A percentile compares a stretch with the other conserved stretches of the same genome.
Conservation (phyloP, 495 filamentous ascomycete genomes). For the Xylaria intraflava region DNA sequence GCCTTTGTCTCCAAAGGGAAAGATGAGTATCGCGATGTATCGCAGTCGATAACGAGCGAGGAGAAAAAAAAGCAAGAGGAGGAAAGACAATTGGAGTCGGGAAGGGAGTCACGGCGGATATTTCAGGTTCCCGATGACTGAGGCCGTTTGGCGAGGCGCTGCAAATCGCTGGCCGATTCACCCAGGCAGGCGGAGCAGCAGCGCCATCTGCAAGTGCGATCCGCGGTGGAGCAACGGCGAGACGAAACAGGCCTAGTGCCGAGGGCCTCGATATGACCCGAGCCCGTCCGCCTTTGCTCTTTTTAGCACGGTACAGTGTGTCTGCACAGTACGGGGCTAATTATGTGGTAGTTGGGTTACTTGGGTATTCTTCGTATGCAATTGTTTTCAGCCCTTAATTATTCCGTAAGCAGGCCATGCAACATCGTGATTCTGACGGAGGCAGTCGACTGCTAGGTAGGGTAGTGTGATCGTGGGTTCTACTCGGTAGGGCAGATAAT, state of each 20-base stretch:
- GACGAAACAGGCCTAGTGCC: conserved; percentile 3
- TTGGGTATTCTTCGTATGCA: too few species aligned
- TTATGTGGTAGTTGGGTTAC: too few species aligned
- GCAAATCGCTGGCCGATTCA: conserved; percentile 14
- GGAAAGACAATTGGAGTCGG: conserved; percentile 19
- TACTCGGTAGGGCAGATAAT: too few species aligned
- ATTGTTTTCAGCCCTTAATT: too few species aligned
- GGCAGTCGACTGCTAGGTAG: too few species aligned
- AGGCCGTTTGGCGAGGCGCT: conserved; percentile 12
- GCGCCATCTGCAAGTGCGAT: conserved; percentile 13
- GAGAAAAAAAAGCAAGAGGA: conserved; percentile 24
- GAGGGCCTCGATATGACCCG: not conserved
- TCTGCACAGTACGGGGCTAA: too few species aligned
- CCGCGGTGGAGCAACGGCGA: conserved; percentile 11
- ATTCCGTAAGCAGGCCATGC: too few species aligned
- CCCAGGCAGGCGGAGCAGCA: conserved; percentile 26
- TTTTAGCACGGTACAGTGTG: too few species aligned
- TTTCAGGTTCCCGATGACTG: conserved; percentile 32
- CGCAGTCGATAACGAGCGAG: conserved; percentile 11
- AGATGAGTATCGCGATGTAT: conserved; percentile 17
- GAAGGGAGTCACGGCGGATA: conserved; percentile 47
- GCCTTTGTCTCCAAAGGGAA: conserved; percentile 18
- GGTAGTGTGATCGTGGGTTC: too few species aligned
- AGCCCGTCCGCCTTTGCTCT: too few species aligned
- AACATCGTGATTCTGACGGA: too few species aligned